These are phyloP conservation scores for Syzygium jambos DNA, from an alignment of 345 rosid genomes.

Conservation along the genomic window DNA sequence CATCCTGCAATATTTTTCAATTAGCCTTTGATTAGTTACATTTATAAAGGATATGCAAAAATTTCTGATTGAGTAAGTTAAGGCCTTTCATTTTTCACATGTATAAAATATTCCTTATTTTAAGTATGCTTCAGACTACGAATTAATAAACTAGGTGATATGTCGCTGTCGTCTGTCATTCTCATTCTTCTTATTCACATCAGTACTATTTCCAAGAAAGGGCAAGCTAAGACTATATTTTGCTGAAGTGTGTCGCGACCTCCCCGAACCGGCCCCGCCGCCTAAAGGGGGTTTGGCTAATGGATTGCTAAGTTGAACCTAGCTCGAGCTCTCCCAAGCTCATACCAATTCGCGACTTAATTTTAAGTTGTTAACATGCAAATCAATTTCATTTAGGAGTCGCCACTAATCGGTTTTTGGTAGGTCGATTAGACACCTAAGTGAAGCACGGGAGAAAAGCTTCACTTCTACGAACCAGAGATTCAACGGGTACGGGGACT, in stretches of 20 bases:
- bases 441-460: too few relatives aligned
- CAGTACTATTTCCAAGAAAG: neutral
- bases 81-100: neutral
- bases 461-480: too few relatives aligned
- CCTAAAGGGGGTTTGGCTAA: too few relatives aligned
- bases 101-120: neutral
- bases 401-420: too few relatives aligned
- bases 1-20: conserved; percentile 34
- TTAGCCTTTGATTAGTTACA: neutral
- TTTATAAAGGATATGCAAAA: neutral
- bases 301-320: too few relatives aligned
- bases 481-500: too few relatives aligned
- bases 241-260: neutral
- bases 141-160: conserved; percentile 8
- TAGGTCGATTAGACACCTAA: too few relatives aligned
- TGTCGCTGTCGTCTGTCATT: conserved; percentile 7
- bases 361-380: too few relatives aligned
- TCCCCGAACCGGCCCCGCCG: too few relatives aligned
- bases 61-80: neutral
- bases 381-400: too few relatives aligned
- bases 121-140: neutral
- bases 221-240: neutral
- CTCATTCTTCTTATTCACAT: neutral
- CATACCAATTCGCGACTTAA: too few relatives aligned
- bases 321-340: too few relatives aligned